Evolutionary conservation across 202 grass and related monocot genomes (phyloP).

Genomic region (Eragrostis tef): DNA sequence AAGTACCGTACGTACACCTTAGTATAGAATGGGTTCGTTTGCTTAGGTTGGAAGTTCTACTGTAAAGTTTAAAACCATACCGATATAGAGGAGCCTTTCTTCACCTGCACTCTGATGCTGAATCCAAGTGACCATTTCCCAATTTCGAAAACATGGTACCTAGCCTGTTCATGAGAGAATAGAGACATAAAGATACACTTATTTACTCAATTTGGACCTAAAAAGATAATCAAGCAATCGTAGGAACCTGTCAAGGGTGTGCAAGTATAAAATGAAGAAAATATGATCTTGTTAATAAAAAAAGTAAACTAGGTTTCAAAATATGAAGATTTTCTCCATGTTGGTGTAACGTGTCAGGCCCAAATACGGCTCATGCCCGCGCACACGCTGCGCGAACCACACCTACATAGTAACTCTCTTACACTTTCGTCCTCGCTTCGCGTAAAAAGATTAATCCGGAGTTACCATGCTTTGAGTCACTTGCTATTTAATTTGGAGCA

Average conservation of each 20-base stretch:
- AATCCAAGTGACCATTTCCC: constrained; percentile 50
- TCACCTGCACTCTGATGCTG: constrained; percentile 82
- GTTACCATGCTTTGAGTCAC: too few species aligned
- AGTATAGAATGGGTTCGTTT: background rate
- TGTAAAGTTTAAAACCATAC: constrained; percentile 53
- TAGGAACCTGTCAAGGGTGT: background rate
- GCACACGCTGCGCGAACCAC: too few species aligned
- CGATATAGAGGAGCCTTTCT: constrained; percentile 75
- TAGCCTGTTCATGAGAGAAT: constrained; percentile 45
- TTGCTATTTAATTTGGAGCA: too few species aligned
- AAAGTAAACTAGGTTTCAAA: background rate
- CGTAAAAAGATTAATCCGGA: too few species aligned
- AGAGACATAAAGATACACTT: constrained; percentile 21
- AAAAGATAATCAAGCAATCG: background rate
- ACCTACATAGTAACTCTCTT: too few species aligned
- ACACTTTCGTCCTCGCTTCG: too few species aligned
- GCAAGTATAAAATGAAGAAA: background rate
- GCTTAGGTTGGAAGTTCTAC: background rate
- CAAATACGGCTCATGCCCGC: too few species aligned
- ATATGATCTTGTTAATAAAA: background rate
- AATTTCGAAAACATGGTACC: constrained; percentile 85
- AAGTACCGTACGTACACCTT: background rate
- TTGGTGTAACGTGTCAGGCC: background rate
- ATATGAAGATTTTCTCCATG: constrained; percentile 16
- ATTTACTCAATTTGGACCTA: background rate